Conservation (phyloP, 163 green algal species). For the Scenedesmus sp. region DNA sequence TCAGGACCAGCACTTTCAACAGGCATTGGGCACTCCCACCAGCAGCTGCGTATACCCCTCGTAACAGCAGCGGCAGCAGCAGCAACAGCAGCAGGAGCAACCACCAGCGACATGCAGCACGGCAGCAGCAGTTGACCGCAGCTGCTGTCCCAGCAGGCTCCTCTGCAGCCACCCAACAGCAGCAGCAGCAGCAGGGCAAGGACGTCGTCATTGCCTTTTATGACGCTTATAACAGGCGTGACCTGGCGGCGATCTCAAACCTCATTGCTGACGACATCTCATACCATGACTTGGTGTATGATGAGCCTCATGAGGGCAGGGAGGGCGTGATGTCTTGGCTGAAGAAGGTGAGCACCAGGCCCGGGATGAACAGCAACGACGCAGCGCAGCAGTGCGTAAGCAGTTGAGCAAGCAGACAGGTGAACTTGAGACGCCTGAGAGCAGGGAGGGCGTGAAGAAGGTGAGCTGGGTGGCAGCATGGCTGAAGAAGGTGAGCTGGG, state of each 20-base stretch:
- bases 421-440: too few relatives aligned
- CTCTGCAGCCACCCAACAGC: slow-evolving; percentile 6
- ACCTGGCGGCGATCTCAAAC: slow-evolving; percentile 18
- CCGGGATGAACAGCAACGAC: background rate
- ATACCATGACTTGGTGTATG: slow-evolving; percentile 65
- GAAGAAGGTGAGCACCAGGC: slow-evolving; percentile 57
- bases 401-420: too few relatives aligned
- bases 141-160: background rate
- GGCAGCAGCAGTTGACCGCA: background rate
- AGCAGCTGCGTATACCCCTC: background rate
- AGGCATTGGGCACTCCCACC: background rate
- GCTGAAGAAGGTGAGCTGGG: too few relatives aligned
- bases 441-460: too few relatives aligned
- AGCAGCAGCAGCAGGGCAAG: slow-evolving; percentile 39
- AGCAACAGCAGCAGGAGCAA: slow-evolving; percentile 14
- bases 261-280: slow-evolving; percentile 49
- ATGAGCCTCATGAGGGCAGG: slow-evolving; percentile 72
- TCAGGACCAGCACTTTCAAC: background rate
- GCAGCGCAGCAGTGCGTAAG: background rate
- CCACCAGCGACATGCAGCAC: background rate
- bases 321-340: slow-evolving; percentile 68
- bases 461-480: too few relatives aligned
- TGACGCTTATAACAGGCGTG: slow-evolving; percentile 48
- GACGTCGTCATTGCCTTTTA: slow-evolving; percentile 48
- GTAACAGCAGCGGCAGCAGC: background rate